Base-by-base conservation (phyloP, 1,284 basidiomycete species). In the Cronartium quercuum region DNA sequence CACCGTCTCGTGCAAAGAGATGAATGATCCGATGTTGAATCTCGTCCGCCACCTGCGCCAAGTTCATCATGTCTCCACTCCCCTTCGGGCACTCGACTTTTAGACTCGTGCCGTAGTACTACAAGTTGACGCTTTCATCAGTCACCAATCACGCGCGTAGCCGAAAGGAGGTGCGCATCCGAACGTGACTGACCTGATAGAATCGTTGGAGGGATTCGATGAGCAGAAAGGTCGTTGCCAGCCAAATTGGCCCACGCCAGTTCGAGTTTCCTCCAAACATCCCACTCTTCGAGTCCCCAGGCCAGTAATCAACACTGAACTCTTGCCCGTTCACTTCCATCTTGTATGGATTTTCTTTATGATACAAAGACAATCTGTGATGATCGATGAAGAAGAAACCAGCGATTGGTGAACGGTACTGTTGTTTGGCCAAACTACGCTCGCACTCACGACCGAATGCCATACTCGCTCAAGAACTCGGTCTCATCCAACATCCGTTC, bases 201-300 rank as follows among this genome's bases (percentile, higher is more conserved):
- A 98, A 98, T 38, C 95, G 86, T 83, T 98, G 95, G 74, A 98
- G 85, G 80, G 89, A 91, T 83, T 97, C 93, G 78, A 83, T 81
- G 76, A 97, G 85, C 76, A 98, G 82, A 84, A 96, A 96, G 83
- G 95, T 97, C 76, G 92, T 91, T 3, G 94, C 92, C 65, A 97
- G 87, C 95, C 94, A 86, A 78, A 86, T 85, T n/a, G 86, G 86
- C n/a, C 85, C 85, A 81, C 94, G 86, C 94, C 94, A 96, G 82
- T 98, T 97, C 24, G 91, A 94, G 83, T 98, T 98, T 40, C 94
- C 94, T 71, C 96, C 95, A 82, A 98, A 98, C 95, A 98, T 98
- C 75, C 93, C 94, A 41, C 91, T 94, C 80, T 88, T 88, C 1
- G 93, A 96, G 82, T 98, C 95, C 18, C 94, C 96, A 0, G 95